Base-by-base conservation (phyloP, 768 basidiomycete species). In the Phylloporus sp. region DNA sequence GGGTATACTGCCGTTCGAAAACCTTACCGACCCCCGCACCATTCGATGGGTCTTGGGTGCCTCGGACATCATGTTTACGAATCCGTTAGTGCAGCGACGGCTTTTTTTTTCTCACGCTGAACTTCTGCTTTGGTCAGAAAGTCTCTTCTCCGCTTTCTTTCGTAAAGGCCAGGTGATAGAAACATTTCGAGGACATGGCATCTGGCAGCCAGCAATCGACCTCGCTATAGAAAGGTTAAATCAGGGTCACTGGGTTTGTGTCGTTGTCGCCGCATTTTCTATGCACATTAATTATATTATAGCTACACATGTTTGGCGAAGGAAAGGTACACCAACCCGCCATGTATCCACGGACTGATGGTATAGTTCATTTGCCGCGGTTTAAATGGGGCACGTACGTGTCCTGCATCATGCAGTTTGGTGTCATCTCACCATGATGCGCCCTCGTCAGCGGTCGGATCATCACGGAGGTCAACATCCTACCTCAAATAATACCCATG, bases 351-450 rank as follows among this genome's bases (percentile, higher is more conserved):
- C 62, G 59, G 40, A 60, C 57, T 29, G 57, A 70, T 46, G 80
- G 81, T 10, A 51, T 70, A 6, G 70, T 74, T 15, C 64, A 64
- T 55, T 66, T 96, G 42, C 74, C 82, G 7, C 74, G 89, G 38
- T 95, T 96, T 68, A 96, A 94, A 72, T 97, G 94, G 94, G 94
- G 94, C 48, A 71, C 94, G 92, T 94, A 62, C 66, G 92, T 82
- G 33, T 32, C 49, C 24, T 42, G 13, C 39, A 29, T 48, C 42
- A 20, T 20, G 35, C 17, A 22, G 15, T 11, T 26, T 28, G 35
- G 22, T 10, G 18, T 24, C 15, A 24, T 51, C 37, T 49, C 44
- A 49, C 10, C 1, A n/a, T 46, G 32, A 51, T 35, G 27, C 38
- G 20, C 36, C 36, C 22, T 9, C 17, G 35, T 29, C 58, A 94